Evolutionary conservation across 805 yeast species (phyloP).

Genomic region (Teunomyces cretensis): DNA sequence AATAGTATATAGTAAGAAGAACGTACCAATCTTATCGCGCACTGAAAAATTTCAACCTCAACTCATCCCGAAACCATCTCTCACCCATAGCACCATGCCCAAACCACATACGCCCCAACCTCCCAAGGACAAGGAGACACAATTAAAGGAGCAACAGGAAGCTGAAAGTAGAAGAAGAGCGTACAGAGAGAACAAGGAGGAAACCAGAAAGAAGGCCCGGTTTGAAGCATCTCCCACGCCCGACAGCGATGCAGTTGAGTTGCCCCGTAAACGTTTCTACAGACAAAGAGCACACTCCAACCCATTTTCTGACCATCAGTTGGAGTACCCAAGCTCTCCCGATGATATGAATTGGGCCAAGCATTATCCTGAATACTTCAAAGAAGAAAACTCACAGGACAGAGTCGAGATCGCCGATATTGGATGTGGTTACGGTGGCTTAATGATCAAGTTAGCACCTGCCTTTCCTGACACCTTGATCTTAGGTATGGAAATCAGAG

Average conservation of each 20-base stretch:
- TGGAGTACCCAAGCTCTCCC: conserved; percentile 85
- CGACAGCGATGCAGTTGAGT: conserved; percentile 37
- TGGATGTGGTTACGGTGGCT: conserved; percentile 98
- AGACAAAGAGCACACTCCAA: conserved; percentile 98
- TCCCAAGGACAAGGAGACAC: conserved; percentile 17
- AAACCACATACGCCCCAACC: conserved; percentile 5
- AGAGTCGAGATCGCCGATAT: conserved; percentile 88
- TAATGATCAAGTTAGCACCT: conserved; percentile 76
- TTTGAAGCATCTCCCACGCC: conserved; percentile 33
- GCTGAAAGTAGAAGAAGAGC: conserved; percentile 45
- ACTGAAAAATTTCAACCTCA: conserved; percentile 7
- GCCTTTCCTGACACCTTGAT: conserved; percentile 71
- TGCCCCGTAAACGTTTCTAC: conserved; percentile 85
- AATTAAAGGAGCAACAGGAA: conserved; percentile 20
- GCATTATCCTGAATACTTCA: conserved; percentile 63
- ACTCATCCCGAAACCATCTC: not conserved
- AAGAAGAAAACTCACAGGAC: conserved; percentile 40
- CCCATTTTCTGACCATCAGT: conserved; percentile 92
- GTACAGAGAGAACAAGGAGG: conserved; percentile 49
- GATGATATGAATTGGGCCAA: conserved; percentile 83
- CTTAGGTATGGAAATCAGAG: conserved; percentile 96
- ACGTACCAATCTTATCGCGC: not conserved
- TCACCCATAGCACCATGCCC: not conserved
- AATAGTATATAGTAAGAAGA: not conserved
- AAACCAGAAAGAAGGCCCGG: conserved; percentile 43